Evolutionary conservation across 1,284 basidiomycete genomes (phyloP).

Genomic region (Malassezia globosa): DNA sequence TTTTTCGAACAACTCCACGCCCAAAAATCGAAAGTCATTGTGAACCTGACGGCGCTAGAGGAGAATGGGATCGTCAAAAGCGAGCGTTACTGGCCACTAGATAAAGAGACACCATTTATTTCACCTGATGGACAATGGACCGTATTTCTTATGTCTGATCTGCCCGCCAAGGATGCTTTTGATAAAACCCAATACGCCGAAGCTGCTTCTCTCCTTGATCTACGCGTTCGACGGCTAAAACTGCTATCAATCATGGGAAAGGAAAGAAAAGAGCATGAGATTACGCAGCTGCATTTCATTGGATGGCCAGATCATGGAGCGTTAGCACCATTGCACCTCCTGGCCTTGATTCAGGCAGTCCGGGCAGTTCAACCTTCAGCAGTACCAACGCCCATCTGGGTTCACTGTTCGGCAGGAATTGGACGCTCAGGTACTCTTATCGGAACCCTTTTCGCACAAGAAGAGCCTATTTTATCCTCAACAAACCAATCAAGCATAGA

Average conservation of each 20-base stretch:
- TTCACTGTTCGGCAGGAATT: constrained; percentile 58
- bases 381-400: constrained; percentile 61
- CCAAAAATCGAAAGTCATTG: constrained; percentile 21
- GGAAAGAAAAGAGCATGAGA: constrained; percentile 1
- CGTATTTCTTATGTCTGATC: background rate
- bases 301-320: constrained; percentile 76
- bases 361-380: constrained; percentile 38
- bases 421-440: constrained; percentile 51
- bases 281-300: constrained; percentile 62
- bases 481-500: constrained; percentile 12
- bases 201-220: constrained; percentile 11
- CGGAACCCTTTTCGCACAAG: constrained; percentile 48
- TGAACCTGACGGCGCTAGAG: constrained; percentile 40
- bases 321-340: constrained; percentile 49
- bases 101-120: constrained; percentile 15
- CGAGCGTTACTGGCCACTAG: constrained; percentile 39
- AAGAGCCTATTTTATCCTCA: background rate
- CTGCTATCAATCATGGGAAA: background rate
- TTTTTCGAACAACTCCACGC: constrained; percentile 54
- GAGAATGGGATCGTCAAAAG: constrained; percentile 33
- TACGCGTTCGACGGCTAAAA: background rate
- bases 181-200: constrained; percentile 11
- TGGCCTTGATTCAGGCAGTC: constrained; percentile 23
- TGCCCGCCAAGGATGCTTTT: background rate
- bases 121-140: background rate